A percentile compares a stretch with the other conserved stretches of the same genome.
Conservation (phyloP, 768 basidiomycete genomes). For the Cystobasidium tubakii region DNA sequence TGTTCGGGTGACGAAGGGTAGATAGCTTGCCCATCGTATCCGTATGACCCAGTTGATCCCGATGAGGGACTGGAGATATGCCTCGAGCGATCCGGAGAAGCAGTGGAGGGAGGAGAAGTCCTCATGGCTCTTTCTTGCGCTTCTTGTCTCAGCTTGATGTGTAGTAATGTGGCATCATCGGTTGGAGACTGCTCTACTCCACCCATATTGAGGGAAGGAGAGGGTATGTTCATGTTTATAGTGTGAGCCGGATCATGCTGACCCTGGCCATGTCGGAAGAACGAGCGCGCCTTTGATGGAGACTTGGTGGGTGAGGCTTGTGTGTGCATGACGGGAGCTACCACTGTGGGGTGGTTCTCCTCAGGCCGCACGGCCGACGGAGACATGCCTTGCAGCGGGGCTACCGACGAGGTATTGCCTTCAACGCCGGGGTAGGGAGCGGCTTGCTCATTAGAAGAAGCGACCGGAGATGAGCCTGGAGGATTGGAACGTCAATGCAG, state of each 20-base stretch:
- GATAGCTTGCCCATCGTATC: conserved; percentile 31
- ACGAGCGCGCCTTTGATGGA: neutral
- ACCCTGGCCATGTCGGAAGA: neutral
- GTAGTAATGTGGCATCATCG: conserved; percentile 9
- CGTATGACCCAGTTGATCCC: neutral
- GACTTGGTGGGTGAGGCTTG: neutral
- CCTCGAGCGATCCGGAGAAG: neutral
- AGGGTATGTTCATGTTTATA: neutral
- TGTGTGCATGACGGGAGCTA: neutral
- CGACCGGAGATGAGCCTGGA: neutral
- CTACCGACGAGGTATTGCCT: neutral
- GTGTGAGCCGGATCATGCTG: neutral
- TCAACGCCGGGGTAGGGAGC: neutral
- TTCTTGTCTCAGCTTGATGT: conserved; percentile 23
- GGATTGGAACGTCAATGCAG: neutral
- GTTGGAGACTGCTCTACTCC: neutral
- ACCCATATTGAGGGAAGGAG: neutral
- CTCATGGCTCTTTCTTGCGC: conserved; percentile 12
- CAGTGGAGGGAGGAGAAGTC: neutral
- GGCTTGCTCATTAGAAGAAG: neutral
- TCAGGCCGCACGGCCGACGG: neutral
- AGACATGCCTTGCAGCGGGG: neutral
- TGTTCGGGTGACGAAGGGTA: neutral
- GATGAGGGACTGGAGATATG: neutral
- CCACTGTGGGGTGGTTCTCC: neutral